Evolutionary conservation across 2,329 filamentous ascomycete genomes (phyloP), one percentile per base, ranked within the genome.

Genomic region (Aspergillus ruber): DNA sequence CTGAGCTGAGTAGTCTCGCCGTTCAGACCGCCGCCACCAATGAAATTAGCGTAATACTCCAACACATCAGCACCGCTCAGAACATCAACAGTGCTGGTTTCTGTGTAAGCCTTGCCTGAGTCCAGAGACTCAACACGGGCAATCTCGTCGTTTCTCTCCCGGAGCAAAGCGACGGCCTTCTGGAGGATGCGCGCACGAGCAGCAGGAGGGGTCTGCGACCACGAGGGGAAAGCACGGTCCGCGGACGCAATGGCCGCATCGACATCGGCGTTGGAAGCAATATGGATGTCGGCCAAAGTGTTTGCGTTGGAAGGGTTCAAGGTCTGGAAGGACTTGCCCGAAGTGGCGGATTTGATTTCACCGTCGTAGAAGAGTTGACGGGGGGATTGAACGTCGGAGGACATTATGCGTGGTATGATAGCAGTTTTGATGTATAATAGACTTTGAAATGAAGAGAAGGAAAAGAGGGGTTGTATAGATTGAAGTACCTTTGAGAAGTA

Each of bases 81-180:
- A 18, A 95, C 77, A 63, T 95, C 90, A 23, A 95, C 88, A 0
- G 84, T 83, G 45, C 84, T 87, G 3, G 90, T 95, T 70, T 95
- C 89, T 3, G 85, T 85, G 68, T 80, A 91, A 6, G 89, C 82
- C 68, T 94, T 94, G 63, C 90, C 89, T 0, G 89, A 94, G 67
- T 95, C 89, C 60, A 85, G 76, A 2, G 88, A 94, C 72, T 95
- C 89, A 47, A 88, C 74, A 48, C 77, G 78, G 44, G 89, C 89
- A 38, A 95, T 83, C 48, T 83, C 82, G 61, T 94, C 86, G 67
- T 94, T 94, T 54, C 83, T 81, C 54, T 81, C 72, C 42, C 88
- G 85, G 10, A 95, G 76, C 12, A 95, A 70, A 42, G 80, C 71
- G 15, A 86, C 88, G 2, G 89, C 88, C 63, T 81, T 82, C 25